These are phyloP conservation scores for Salix purpurea DNA, from an alignment of 345 rosid species.

Conservation along the genomic window DNA sequence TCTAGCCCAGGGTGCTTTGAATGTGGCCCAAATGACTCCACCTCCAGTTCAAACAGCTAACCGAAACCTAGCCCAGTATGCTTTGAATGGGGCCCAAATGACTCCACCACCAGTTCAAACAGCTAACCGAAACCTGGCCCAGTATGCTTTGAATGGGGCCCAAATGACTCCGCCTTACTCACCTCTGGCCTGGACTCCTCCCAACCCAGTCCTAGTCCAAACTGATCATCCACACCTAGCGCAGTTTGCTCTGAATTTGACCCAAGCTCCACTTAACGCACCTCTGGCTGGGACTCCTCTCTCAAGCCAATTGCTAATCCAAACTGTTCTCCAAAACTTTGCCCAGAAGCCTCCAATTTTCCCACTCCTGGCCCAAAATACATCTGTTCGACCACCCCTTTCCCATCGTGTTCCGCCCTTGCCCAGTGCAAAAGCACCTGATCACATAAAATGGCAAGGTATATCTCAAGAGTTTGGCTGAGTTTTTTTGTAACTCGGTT, in stretches of 20 bases:
- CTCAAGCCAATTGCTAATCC: background rate
- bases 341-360: background rate
- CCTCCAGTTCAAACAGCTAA: background rate
- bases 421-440: background rate
- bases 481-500: background rate
- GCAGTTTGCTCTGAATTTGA: background rate
- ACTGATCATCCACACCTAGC: background rate
- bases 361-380: background rate
- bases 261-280: too few relatives aligned
- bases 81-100: too few relatives aligned
- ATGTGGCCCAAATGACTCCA: too few relatives aligned
- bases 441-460: constrained; percentile 20
- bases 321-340: background rate
- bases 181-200: background rate
- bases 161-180: too few relatives aligned
- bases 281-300: background rate
- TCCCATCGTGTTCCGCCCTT: background rate
- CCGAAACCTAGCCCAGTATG: background rate
- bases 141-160: background rate
- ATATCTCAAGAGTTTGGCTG: background rate
- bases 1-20: background rate
- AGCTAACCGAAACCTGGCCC: background rate
- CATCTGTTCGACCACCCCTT: background rate
- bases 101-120: background rate
- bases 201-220: background rate